phyloP scores from a whole-genome alignment of 352 stramenopile species.

The Thalassiosira hispida region DNA sequence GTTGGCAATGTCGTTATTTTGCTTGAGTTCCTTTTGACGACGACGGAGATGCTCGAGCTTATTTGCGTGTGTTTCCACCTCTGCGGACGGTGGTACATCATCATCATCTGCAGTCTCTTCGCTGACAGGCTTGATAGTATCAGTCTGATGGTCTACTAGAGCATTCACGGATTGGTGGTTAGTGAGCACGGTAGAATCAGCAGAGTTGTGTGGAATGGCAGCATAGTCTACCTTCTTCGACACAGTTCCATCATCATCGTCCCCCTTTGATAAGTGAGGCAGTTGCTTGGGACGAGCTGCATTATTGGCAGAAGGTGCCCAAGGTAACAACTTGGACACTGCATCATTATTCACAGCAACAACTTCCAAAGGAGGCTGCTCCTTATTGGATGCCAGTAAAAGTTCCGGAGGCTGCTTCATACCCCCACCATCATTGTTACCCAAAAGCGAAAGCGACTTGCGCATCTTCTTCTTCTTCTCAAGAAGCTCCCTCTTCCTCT shows the following conservation, averaged over 20 bases:
- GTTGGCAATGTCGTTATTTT: constrained; percentile 46
- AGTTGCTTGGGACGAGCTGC: no score
- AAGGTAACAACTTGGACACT: no score
- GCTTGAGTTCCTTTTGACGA: constrained; percentile 52
- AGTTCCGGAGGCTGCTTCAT: no score
- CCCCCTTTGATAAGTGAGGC: neutral
- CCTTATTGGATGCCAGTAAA: no score
- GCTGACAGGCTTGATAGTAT: neutral
- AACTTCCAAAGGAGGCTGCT: no score
- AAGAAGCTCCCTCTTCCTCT: constrained; percentile 2
- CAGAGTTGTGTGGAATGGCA: no score
- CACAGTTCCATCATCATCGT: neutral
- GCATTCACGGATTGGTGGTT: neutral
- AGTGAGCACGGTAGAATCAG: no score
- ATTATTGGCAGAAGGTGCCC: no score
- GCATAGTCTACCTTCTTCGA: no score
- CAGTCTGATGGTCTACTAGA: neutral
- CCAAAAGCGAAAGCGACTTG: no score
- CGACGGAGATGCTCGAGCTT: constrained; percentile 30
- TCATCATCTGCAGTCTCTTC: neutral
- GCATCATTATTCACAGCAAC: no score
- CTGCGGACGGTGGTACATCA: neutral
- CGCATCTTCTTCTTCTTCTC: neutral
- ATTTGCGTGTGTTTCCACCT: constrained; percentile 18
- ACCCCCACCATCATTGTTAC: no score